Evolutionary conservation across 1,139 yeast genomes (phyloP).

Genomic region (Hansenula sp.): DNA sequence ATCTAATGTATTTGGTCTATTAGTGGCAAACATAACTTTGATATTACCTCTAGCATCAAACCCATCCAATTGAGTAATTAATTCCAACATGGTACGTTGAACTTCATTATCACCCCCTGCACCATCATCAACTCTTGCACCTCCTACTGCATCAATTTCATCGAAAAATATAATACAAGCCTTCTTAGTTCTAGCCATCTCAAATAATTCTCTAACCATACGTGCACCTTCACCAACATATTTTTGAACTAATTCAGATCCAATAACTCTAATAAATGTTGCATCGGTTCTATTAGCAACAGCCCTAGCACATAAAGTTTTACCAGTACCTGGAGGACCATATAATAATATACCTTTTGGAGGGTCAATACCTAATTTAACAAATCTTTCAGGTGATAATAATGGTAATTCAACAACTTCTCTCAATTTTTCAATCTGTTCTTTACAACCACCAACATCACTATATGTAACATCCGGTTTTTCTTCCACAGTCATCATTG

Average conservation of each 20-base stretch:
- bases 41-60: conserved; percentile 98
- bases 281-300: conserved; percentile 99
- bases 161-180: conserved; percentile 93
- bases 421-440: conserved; percentile 92
- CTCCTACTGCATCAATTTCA: conserved; percentile 98
- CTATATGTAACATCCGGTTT: conserved; percentile 90
- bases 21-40: conserved; percentile 98
- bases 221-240: conserved; percentile 99
- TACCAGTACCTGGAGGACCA: conserved; percentile 99
- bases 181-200: conserved; percentile 97
- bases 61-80: conserved; percentile 95
- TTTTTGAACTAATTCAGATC: conserved; percentile 95
- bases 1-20: conserved; percentile 95
- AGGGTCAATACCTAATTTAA: conserved; percentile 94
- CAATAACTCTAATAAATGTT: conserved; percentile 94
- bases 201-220: conserved; percentile 97
- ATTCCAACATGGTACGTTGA: conserved; percentile 97
- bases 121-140: conserved; percentile 98
- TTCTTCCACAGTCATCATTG: conserved; percentile 99
- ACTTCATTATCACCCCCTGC: conserved; percentile 99
- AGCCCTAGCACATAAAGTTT: conserved; percentile 96
- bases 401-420: conserved; percentile 97
- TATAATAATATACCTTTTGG: conserved; percentile 94
- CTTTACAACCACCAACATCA: conserved; percentile 98
- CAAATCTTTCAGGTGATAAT: conserved; percentile 93